A percentile compares a stretch with the other conserved stretches of the same genome.
phyloP scores from a whole-genome alignment of 2,329 filamentous ascomycete species.

The Mariannaea elegans region DNA sequence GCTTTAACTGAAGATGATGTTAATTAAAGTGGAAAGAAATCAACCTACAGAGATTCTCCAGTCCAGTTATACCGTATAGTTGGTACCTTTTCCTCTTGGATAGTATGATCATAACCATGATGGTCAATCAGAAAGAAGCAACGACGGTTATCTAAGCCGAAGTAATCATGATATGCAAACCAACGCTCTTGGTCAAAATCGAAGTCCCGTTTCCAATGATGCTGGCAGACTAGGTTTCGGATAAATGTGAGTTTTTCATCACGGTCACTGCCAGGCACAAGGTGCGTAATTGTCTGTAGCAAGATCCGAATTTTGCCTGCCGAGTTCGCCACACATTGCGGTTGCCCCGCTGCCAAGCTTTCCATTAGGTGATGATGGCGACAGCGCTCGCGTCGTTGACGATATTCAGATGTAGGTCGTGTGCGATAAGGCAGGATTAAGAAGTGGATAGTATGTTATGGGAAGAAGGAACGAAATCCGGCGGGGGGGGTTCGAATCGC shows the following conservation, averaged over 20 bases:
- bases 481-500: too few species aligned
- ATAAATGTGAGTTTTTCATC: conserved; percentile 19
- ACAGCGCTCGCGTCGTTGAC: too few species aligned
- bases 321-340: neutral
- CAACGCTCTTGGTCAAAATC: conserved; percentile 20
- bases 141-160: conserved; percentile 21
- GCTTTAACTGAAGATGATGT: neutral
- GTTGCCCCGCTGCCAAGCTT: neutral
- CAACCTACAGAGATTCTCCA: conserved; percentile 27
- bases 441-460: too few species aligned
- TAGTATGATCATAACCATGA: conserved; percentile 20
- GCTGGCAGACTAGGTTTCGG: conserved; percentile 19
- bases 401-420: too few species aligned
- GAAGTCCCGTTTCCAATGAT: conserved; percentile 23
- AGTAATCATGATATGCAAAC: conserved; percentile 11
- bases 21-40: neutral
- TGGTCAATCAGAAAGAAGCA: conserved; percentile 30
- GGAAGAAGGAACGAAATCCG: too few species aligned
- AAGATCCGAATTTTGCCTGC: conserved; percentile 20
- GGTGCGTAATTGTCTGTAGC: conserved; percentile 21
- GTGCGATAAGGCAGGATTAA: too few species aligned
- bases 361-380: conserved; percentile 11
- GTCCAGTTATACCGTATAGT: conserved; percentile 28
- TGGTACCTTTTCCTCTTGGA: conserved; percentile 16
- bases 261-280: conserved; percentile 22